These are phyloP conservation scores for Rubia peregrina DNA, from an alignment of 305 asterid genomes.

Conservation along the genomic window DNA sequence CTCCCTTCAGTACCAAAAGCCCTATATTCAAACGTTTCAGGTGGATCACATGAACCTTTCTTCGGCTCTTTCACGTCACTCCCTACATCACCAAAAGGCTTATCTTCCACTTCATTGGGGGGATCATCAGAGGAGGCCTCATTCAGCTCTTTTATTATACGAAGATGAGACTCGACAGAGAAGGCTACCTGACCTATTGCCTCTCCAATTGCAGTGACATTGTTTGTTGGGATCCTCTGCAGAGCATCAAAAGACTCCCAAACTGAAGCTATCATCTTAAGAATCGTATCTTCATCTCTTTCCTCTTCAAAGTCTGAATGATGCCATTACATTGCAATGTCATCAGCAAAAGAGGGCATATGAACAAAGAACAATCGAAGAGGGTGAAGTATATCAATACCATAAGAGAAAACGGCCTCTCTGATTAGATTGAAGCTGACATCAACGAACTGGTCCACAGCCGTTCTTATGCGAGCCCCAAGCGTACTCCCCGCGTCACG, in stretches of 20 bases:
- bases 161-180: conserved; percentile 78
- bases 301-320: conserved; percentile 42
- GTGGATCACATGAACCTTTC: not conserved
- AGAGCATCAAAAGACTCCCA: conserved; percentile 84
- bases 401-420: conserved; percentile 69
- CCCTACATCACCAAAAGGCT: not conserved
- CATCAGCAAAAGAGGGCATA: not conserved
- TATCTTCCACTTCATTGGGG: not conserved
- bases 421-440: conserved; percentile 60
- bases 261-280: conserved; percentile 73
- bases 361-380: not conserved
- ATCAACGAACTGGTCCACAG: conserved; percentile 65
- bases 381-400: conserved; percentile 23
- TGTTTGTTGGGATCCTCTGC: conserved; percentile 71
- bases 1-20: conserved; percentile 54
- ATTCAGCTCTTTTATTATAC: conserved; percentile 72
- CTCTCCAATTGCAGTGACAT: conserved; percentile 79
- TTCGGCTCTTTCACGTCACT: too few relatives aligned
- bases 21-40: too few relatives aligned
- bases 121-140: not conserved
- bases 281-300: conserved; percentile 41
- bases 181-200: conserved; percentile 67
- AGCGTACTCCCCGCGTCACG: conserved; percentile 79
- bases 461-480: conserved; percentile 46
- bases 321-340: not conserved